Evolutionary conservation across 2,329 filamentous ascomycete species (phyloP).

Genomic region (Lomentospora prolificans): DNA sequence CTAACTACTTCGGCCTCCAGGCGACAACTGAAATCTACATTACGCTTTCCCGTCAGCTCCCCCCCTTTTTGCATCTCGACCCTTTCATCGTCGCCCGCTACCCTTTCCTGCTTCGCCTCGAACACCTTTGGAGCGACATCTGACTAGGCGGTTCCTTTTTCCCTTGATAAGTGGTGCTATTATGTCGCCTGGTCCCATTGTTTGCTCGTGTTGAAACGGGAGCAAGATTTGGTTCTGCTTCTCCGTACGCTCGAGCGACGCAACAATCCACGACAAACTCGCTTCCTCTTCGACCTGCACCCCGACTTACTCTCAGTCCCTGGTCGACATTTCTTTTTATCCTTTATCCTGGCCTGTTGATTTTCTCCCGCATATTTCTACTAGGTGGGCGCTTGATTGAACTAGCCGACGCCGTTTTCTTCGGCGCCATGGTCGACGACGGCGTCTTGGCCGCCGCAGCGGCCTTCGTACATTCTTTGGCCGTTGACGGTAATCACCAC

Average conservation of each 20-base stretch:
- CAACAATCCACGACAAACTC: too few relatives aligned
- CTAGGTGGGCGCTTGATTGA: too few relatives aligned
- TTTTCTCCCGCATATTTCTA: not conserved
- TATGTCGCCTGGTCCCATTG: constrained; percentile 1
- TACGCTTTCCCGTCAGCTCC: not conserved
- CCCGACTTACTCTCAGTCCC: not conserved
- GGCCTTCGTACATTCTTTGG: constrained; percentile 43
- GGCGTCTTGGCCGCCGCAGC: constrained; percentile 43
- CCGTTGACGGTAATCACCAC: constrained; percentile 30
- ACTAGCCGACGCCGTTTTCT: not conserved
- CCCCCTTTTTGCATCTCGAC: not conserved
- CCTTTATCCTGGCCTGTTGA: not conserved
- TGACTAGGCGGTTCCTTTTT: not conserved
- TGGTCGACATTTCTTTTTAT: not conserved
- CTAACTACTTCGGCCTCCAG: not conserved
- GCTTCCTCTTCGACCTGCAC: too few relatives aligned
- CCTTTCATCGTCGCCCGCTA: not conserved
- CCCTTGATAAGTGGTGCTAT: not conserved
- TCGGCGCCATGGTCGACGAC: constrained; percentile 39
- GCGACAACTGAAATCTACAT: not conserved
- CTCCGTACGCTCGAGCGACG: not conserved
- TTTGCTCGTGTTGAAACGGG: constrained; percentile 5
- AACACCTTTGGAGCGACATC: not conserved
- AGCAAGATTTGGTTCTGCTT: not conserved
- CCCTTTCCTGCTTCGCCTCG: not conserved